phyloP scores from a whole-genome alignment of 2,329 filamentous ascomycete genomes.

The Albifimbria verrucaria region DNA sequence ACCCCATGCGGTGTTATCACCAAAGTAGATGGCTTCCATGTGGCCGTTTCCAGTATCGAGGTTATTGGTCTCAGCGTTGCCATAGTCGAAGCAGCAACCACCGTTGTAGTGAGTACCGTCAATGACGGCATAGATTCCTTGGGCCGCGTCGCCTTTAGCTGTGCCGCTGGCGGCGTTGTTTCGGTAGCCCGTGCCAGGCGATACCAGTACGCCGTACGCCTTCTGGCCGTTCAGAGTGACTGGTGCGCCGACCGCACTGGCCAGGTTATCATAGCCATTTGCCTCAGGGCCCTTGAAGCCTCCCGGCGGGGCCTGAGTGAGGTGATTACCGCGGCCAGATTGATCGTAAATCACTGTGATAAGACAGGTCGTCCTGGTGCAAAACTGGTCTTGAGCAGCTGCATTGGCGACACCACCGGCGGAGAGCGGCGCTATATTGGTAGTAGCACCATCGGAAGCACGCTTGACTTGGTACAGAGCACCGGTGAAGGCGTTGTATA shows the following conservation, averaged over 20 bases:
- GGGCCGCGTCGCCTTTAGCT: conserved; percentile 50
- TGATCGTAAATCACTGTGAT: conserved; percentile 66
- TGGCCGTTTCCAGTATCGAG: conserved; percentile 57
- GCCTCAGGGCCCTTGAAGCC: conserved; percentile 55
- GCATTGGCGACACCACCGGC: conserved; percentile 62
- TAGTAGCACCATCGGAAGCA: conserved; percentile 37
- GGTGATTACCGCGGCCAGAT: conserved; percentile 58
- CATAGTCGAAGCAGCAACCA: conserved; percentile 56
- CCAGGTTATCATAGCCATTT: conserved; percentile 57
- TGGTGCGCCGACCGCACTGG: conserved; percentile 57
- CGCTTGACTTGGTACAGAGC: conserved; percentile 59
- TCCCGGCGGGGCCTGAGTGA: conserved; percentile 55
- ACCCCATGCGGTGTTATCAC: conserved; percentile 52
- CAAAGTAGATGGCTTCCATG: conserved; percentile 69
- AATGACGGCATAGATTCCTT: conserved; percentile 62
- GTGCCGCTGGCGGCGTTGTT: conserved; percentile 51
- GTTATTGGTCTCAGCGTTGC: conserved; percentile 52
- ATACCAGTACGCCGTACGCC: conserved; percentile 61
- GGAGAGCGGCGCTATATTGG: conserved; percentile 37
- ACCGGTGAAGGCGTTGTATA: conserved; percentile 52
- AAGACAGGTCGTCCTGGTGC: conserved; percentile 56
- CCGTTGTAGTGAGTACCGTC: conserved; percentile 59
- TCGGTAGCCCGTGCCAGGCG: conserved; percentile 61
- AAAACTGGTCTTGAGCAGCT: conserved; percentile 59
- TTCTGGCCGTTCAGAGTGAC: conserved; percentile 58